Conservation (phyloP, 2,329 filamentous ascomycete genomes). For the Huntiella abstrusa region DNA sequence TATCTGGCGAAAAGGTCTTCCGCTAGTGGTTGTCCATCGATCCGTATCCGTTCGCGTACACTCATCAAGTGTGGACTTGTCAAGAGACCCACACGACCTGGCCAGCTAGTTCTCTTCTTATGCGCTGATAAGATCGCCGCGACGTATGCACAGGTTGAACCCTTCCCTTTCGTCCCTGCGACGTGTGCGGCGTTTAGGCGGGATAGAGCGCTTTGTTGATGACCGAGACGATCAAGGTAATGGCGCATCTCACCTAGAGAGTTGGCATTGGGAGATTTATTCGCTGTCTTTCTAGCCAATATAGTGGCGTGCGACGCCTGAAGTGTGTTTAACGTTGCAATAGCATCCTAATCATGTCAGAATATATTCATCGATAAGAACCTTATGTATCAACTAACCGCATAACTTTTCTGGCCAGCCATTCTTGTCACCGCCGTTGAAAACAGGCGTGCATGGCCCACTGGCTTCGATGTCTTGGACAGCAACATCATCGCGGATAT, state of each 20-base stretch:
- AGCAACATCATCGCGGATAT: too few relatives aligned
- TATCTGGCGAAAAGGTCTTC: constrained; percentile 41
- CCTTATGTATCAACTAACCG: too few relatives aligned
- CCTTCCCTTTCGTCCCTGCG: constrained; percentile 61
- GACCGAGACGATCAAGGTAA: constrained; percentile 61
- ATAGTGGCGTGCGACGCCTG: constrained; percentile 75
- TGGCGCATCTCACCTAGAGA: constrained; percentile 62
- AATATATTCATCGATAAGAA: too few relatives aligned
- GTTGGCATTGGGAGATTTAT: constrained; percentile 47
- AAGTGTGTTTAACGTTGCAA: constrained; percentile 69
- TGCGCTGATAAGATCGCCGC: constrained; percentile 41
- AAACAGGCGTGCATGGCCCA: too few relatives aligned
- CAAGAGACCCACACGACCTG: constrained; percentile 40
- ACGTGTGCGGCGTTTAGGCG: constrained; percentile 51
- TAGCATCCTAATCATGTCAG: constrained; percentile 49
- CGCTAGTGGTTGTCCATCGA: constrained; percentile 38
- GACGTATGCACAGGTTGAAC: constrained; percentile 50
- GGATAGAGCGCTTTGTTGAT: constrained; percentile 40
- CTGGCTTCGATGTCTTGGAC: too few relatives aligned
- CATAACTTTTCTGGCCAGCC: too few relatives aligned
- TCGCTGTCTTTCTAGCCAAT: constrained; percentile 58
- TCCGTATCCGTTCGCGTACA: constrained; percentile 47
- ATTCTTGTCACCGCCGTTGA: too few relatives aligned
- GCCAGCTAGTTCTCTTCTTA: constrained; percentile 18
- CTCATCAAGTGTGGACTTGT: constrained; percentile 51